Percentiles rank a stretch among this genome's conserved stretches.
Conservation (phyloP, 2,329 filamentous ascomycete genomes). For the Clarireedia hainanense region DNA sequence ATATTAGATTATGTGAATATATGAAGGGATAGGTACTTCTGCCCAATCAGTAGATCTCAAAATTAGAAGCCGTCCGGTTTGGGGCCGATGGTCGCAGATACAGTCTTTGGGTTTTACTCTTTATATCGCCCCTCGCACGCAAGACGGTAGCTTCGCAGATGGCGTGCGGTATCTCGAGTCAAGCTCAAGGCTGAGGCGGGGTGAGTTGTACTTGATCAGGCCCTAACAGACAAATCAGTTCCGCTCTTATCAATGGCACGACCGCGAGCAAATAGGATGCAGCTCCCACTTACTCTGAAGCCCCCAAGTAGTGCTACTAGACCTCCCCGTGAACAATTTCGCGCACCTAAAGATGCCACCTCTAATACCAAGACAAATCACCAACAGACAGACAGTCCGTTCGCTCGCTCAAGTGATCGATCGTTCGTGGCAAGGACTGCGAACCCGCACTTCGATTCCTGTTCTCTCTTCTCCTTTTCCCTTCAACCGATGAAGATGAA, state of each 20-base stretch:
- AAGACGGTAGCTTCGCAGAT: neutral
- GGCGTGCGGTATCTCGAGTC: neutral
- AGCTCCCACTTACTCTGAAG: neutral
- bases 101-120: neutral
- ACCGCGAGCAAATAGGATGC: neutral
- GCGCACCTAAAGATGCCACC: neutral
- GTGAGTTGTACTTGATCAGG: constrained; percentile 2
- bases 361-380: neutral
- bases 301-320: neutral
- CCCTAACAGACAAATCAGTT: neutral
- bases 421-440: neutral
- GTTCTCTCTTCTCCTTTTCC: neutral
- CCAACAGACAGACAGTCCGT: neutral
- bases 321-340: neutral
- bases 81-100: neutral
- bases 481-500: neutral
- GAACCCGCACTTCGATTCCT: neutral
- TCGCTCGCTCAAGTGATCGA: neutral
- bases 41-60: neutral
- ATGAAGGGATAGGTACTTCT: neutral
- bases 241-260: neutral
- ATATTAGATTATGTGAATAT: neutral
- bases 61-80: neutral
- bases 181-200: neutral
- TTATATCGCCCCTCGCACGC: neutral